Conservation (phyloP, 2,329 filamentous ascomycete genomes). For the Tolypocladium inflatum region DNA sequence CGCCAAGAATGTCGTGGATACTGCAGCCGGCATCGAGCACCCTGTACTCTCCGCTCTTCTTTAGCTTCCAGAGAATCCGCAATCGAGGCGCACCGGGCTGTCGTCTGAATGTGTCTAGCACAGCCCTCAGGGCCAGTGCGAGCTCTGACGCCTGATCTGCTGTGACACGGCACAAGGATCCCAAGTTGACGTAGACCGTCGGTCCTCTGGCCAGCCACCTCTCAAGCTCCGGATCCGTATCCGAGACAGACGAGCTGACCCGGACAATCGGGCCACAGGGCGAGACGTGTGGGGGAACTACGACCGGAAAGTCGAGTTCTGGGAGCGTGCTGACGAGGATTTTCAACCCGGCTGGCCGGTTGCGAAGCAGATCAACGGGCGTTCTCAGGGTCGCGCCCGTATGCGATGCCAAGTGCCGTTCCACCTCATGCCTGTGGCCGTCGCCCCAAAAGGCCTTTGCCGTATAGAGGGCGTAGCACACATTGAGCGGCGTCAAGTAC, state of each 20-base stretch:
- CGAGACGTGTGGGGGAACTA: constrained; percentile 28
- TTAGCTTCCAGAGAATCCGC: constrained; percentile 26
- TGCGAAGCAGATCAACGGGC: constrained; percentile 10
- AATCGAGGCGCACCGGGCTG: not conserved
- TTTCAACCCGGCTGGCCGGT: constrained; percentile 7
- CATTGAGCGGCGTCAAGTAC: constrained; percentile 30
- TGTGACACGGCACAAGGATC: constrained; percentile 24
- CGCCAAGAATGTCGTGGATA: constrained; percentile 12
- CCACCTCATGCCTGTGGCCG: constrained; percentile 7
- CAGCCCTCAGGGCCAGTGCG: constrained; percentile 21
- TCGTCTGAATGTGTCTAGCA: constrained; percentile 19
- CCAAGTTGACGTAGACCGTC: constrained; percentile 39
- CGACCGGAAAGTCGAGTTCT: constrained; percentile 29
- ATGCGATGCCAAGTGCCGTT: constrained; percentile 5
- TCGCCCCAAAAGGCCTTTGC: constrained; percentile 9
- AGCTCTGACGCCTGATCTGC: constrained; percentile 27
- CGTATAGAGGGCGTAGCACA: constrained; percentile 23
- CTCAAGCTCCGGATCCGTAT: constrained; percentile 28
- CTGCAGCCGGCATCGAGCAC: not conserved
- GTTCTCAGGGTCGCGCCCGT: constrained; percentile 10
- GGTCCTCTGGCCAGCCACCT: constrained; percentile 30
- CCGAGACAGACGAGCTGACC: constrained; percentile 17
- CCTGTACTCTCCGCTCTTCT: constrained; percentile 8
- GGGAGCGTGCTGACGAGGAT: constrained; percentile 17
- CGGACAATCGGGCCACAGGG: constrained; percentile 38